A percentile compares a stretch with the other conserved stretches of the same genome.
Conservation (phyloP, 176 grass and related monocot genomes). For the Aegilops sharonensis region DNA sequence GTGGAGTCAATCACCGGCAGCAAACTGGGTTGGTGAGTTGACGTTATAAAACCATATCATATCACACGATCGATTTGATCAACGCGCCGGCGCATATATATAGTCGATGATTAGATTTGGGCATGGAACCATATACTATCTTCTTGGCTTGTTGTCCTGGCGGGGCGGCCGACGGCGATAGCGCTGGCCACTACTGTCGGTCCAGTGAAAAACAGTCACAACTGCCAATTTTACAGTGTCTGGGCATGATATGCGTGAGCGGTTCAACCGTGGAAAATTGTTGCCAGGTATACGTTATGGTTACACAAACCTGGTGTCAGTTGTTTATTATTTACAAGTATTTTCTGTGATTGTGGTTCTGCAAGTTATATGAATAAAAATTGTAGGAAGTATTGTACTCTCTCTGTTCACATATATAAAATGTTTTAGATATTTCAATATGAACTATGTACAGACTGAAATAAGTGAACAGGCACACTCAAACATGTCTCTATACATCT, state of each 20-base stretch:
- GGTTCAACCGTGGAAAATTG: neutral
- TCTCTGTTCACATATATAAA: too few relatives aligned
- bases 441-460: too few relatives aligned
- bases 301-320: neutral
- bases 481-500: too few relatives aligned
- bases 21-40: neutral
- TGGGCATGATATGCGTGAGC: too few relatives aligned
- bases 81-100: constrained; percentile 12
- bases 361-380: neutral
- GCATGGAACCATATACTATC: constrained; percentile 13
- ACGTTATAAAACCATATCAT: constrained; percentile 39
- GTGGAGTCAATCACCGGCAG: neutral
- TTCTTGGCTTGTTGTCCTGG: neutral
- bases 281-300: neutral
- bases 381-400: neutral
- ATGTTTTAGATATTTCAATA: too few relatives aligned
- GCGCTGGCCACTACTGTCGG: constrained; percentile 28
- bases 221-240: neutral
- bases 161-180: neutral
- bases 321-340: neutral
- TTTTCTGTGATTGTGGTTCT: neutral
- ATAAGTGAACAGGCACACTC: too few relatives aligned
- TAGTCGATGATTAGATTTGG: constrained; percentile 37
- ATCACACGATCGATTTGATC: constrained; percentile 12
- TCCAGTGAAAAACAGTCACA: neutral